Evolutionary conservation across 306 rosid genomes (phyloP).

Genomic region (Parietaria judaica): DNA sequence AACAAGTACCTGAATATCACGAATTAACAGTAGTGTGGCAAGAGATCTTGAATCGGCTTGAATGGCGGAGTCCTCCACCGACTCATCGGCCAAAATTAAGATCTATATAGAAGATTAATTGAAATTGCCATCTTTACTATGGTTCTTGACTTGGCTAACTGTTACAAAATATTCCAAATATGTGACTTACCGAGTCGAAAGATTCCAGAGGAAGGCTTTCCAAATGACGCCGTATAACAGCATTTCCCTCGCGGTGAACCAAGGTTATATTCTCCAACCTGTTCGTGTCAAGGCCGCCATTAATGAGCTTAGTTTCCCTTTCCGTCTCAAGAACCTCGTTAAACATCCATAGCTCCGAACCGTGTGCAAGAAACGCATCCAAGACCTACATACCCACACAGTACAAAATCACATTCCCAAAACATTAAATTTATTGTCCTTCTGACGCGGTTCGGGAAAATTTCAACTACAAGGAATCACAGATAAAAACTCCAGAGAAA

Average conservation of each 20-base stretch:
- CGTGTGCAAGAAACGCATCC: conserved; percentile 78
- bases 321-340: conserved; percentile 81
- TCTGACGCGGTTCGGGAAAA: not conserved
- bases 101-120: conserved; percentile 38
- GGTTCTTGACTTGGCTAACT: conserved; percentile 2
- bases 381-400: conserved; percentile 39
- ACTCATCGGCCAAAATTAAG: conserved; percentile 87
- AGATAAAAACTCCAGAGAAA: conserved; percentile 5
- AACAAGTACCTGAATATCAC: conserved; percentile 72
- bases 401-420: conserved; percentile 3
- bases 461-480: conserved; percentile 5
- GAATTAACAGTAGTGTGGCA: conserved; percentile 81
- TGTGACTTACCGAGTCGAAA: conserved; percentile 73
- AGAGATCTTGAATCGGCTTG: conserved; percentile 98
- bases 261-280: conserved; percentile 63
- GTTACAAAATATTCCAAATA: conserved; percentile 1
- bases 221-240: conserved; percentile 82
- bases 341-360: conserved; percentile 96
- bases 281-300: conserved; percentile 76
- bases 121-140: conserved; percentile 8
- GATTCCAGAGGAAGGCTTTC: conserved; percentile 89
- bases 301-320: conserved; percentile 72
- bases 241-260: conserved; percentile 89
- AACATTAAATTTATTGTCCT: not conserved
- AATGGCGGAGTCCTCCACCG: conserved; percentile 93